Conservation (phyloP, 176 grass and related monocot genomes). For the Melocanna baccifera region DNA sequence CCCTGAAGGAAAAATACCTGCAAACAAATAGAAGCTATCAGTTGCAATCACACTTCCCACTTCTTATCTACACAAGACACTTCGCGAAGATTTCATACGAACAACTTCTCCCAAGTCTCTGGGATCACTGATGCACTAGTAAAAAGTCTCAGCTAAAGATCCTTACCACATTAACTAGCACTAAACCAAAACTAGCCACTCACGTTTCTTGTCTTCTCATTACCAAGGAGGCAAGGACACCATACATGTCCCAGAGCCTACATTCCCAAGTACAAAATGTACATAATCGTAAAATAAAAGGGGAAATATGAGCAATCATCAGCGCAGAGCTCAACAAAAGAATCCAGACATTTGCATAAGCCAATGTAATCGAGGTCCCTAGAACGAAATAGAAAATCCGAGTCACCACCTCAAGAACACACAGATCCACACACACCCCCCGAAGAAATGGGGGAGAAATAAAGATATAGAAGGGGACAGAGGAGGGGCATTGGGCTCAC, state of each 20-base stretch:
- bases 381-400: background rate
- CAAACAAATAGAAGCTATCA: background rate
- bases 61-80: background rate
- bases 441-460: background rate
- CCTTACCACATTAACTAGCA: background rate
- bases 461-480: background rate
- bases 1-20: conserved; percentile 88
- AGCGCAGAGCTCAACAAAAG: conserved; percentile 1
- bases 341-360: background rate
- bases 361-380: background rate
- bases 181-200: background rate
- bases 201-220: conserved; percentile 7
- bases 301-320: background rate
- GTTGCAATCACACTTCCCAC: background rate
- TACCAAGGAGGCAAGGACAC: background rate
- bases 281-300: conserved; percentile 23
- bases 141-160: background rate
- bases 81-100: background rate
- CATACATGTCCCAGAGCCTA: conserved; percentile 21
- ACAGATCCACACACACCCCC: conserved; percentile 36
- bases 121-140: conserved; percentile 27
- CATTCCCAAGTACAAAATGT: conserved; percentile 18
- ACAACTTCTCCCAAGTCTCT: background rate
- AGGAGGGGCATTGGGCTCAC: conserved; percentile 33
- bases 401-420: background rate